phyloP scores from a whole-genome alignment of 2,329 filamentous ascomycete genomes.

The Exophiala lecanii-corni region DNA sequence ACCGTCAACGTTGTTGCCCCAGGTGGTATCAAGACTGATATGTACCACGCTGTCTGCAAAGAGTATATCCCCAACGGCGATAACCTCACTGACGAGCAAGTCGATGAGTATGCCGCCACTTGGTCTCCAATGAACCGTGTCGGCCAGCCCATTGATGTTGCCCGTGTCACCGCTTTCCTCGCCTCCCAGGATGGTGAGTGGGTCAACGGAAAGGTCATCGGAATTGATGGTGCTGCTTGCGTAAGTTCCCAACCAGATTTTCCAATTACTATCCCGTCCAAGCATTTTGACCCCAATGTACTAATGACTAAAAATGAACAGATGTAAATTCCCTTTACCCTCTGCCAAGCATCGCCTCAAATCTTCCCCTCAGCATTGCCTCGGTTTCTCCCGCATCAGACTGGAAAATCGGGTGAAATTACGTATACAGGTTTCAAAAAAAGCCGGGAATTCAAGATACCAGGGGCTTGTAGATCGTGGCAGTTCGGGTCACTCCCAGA shows the following conservation, averaged over 20 bases:
- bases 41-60: conserved; percentile 51
- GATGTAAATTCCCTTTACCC: conserved; percentile 1
- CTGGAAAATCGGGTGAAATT: too few species aligned
- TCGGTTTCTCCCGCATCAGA: too few species aligned
- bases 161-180: conserved; percentile 53
- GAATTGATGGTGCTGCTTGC: conserved; percentile 33
- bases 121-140: conserved; percentile 53
- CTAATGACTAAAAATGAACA: too few species aligned
- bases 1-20: conserved; percentile 65
- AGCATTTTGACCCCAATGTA: too few species aligned
- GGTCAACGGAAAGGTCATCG: conserved; percentile 42
- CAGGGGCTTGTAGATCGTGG: too few species aligned
- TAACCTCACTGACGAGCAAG: conserved; percentile 27
- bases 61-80: conserved; percentile 40
- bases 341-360: too few species aligned
- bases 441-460: too few species aligned
- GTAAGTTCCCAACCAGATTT: too few species aligned
- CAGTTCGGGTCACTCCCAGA: too few species aligned
- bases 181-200: conserved; percentile 58
- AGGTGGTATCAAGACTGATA: conserved; percentile 64
- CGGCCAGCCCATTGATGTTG: conserved; percentile 56
- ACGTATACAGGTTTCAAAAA: too few species aligned
- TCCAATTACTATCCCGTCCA: too few species aligned
- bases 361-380: too few species aligned
- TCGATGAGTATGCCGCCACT: conserved; percentile 32